phyloP scores from a whole-genome alignment of 305 asterid genomes.

The Plantago rigida region DNA sequence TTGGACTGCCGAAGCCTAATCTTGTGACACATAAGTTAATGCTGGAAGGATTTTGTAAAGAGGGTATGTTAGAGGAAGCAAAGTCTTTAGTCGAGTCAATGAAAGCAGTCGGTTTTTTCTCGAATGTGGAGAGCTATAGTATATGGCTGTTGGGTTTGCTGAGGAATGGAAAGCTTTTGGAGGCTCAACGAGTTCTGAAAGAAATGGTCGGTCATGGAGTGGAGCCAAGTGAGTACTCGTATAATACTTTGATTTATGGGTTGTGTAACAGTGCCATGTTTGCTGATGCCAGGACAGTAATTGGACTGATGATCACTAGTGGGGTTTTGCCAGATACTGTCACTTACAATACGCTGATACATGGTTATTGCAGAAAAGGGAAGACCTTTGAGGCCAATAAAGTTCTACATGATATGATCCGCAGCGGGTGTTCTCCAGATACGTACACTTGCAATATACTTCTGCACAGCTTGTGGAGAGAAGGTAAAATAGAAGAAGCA shows the following conservation, averaged over 20 bases:
- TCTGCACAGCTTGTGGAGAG: slow-evolving; percentile 78
- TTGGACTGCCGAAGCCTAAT: slow-evolving; percentile 70
- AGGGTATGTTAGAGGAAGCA: slow-evolving; percentile 77
- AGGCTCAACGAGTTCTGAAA: slow-evolving; percentile 52
- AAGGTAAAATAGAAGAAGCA: slow-evolving; percentile 74
- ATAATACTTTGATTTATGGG: slow-evolving; percentile 64
- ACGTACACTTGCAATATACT: slow-evolving; percentile 66
- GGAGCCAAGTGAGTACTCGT: slow-evolving; percentile 61
- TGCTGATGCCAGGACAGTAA: slow-evolving; percentile 56
- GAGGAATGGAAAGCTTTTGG: slow-evolving; percentile 58
- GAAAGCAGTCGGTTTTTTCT: slow-evolving; percentile 46
- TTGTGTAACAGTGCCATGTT: slow-evolving; percentile 66
- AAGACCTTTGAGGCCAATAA: slow-evolving; percentile 55
- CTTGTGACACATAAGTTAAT: slow-evolving; percentile 61
- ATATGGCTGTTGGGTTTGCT: slow-evolving; percentile 62
- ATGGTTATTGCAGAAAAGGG: slow-evolving; percentile 70
- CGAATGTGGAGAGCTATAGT: slow-evolving; percentile 54
- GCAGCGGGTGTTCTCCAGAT: slow-evolving; percentile 55
- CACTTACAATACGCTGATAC: slow-evolving; percentile 67
- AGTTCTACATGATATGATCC: slow-evolving; percentile 59
- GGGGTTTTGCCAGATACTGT: slow-evolving; percentile 66
- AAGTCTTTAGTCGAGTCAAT: slow-evolving; percentile 44
- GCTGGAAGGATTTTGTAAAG: slow-evolving; percentile 68
- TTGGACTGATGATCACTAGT: slow-evolving; percentile 49
- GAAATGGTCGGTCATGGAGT: slow-evolving; percentile 57